These are phyloP conservation scores for Trypanosoma conorhini DNA, from an alignment of 208 protist species.

Conservation along the genomic window DNA sequence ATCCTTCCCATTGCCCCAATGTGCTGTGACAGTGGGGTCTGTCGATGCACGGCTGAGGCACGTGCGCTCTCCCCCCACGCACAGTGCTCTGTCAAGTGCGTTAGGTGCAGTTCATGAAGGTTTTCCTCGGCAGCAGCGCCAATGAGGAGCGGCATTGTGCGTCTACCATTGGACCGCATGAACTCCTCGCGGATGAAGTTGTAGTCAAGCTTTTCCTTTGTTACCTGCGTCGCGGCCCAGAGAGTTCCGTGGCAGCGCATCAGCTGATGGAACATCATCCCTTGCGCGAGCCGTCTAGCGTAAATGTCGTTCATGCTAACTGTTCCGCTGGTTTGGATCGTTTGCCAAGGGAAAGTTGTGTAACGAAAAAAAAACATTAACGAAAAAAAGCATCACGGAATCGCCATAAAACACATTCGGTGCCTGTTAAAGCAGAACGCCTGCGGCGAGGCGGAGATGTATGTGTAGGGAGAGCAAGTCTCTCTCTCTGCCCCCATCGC, in stretches of 20 bases:
- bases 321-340: neutral
- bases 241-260: slow-evolving; percentile 86
- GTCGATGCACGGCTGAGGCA: slow-evolving; percentile 73
- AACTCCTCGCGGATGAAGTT: slow-evolving; percentile 86
- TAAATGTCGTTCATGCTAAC: slow-evolving; percentile 89
- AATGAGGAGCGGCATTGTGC: slow-evolving; percentile 83
- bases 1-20: slow-evolving; percentile 87
- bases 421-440: neutral
- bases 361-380: neutral
- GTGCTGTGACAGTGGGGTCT: slow-evolving; percentile 86
- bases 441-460: neutral
- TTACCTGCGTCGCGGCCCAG: slow-evolving; percentile 89
- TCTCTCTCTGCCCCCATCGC: neutral
- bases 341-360: neutral
- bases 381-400: neutral
- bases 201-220: slow-evolving; percentile 72
- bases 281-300: slow-evolving; percentile 72
- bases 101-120: slow-evolving; percentile 61
- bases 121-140: slow-evolving; percentile 57
- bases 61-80: slow-evolving; percentile 80
- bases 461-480: neutral
- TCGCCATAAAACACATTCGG: no score
- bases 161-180: slow-evolving; percentile 85
- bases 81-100: slow-evolving; percentile 80
- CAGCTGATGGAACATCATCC: slow-evolving; percentile 87